Evolutionary conservation across 2,329 filamentous ascomycete species (phyloP), one percentile per base, ranked within the genome.

Genomic region (Plectosphaerella plurivora): DNA sequence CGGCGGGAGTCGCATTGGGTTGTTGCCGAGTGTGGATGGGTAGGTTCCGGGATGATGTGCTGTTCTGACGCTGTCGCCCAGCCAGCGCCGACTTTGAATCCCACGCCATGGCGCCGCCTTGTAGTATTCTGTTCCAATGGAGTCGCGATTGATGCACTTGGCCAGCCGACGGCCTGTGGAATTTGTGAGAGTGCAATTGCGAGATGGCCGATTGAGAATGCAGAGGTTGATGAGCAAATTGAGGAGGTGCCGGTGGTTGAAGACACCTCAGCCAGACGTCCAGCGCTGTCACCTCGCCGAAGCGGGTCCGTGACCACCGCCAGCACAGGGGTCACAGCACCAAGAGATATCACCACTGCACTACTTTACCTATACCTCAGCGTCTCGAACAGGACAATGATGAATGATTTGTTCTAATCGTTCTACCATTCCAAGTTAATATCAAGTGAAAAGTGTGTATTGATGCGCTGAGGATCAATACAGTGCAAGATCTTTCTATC

Each of bases 31-130:
- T 62, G 57, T 79, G 76, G 47, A 72, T 67, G 22, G 69, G 68
- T 48, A 76, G 66, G 42, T 57, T 60, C 41, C 71, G 63, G 15
- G 69, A 66, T 49, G 66, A 59, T 42, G 70, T 68, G 63, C 77
- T 81, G 60, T 74, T 75, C 54, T 77, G 73, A 46, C 77, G 73
- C 48, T 74, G 71, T 15, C 57, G 56, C 22, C 22, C 22, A 22
- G 22, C 22, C 22, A 22, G 22, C 12, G 64, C 51, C 37, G 69
- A 57, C 57, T 71, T 68, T 16, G 69, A 65, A 49, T 72, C 69
- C 67, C 68, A 70, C n/a, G 70, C 68, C 70, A 73, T 73, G 28
- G 28, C 28, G 11, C 7, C 28, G 3, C 28, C 28, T 33, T 9
- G 28, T 33, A 8, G 28, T 33, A 4, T 33, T 4, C 28, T 33